These are phyloP conservation scores for Oropetium thomaeum DNA, from an alignment of 176 grass and related monocot genomes.

Conservation along the genomic window DNA sequence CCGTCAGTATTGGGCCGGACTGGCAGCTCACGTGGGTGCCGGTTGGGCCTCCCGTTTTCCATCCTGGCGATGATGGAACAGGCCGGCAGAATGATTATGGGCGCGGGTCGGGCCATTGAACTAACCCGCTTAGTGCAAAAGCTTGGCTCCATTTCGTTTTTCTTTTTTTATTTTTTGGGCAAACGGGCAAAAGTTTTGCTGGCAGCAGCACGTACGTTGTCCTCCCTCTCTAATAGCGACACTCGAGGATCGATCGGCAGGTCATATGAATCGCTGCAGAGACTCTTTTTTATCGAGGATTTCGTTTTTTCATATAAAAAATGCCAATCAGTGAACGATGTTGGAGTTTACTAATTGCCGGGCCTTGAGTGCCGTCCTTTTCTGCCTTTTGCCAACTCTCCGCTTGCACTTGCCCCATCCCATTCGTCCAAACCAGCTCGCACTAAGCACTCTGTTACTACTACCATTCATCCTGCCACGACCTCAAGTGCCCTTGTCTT, in stretches of 20 bases:
- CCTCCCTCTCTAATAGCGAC: no score
- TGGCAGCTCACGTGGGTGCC: background rate
- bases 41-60: no score
- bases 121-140: no score
- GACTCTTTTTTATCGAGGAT: no score
- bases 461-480: background rate
- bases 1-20: background rate
- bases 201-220: no score
- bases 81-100: no score
- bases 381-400: slow-evolving; percentile 17
- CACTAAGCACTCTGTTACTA: background rate
- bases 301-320: background rate
- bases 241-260: no score
- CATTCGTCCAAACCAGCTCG: background rate
- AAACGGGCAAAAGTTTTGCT: no score
- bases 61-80: no score
- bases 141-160: no score
- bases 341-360: background rate
- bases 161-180: no score
- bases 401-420: background rate
- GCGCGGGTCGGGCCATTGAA: no score
- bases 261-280: background rate
- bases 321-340: background rate
- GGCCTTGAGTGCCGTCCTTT: slow-evolving; percentile 10
- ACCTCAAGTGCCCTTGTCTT: background rate